These are phyloP conservation scores for Cicer yamashitae DNA, from an alignment of 306 rosid genomes.

Conservation along the genomic window DNA sequence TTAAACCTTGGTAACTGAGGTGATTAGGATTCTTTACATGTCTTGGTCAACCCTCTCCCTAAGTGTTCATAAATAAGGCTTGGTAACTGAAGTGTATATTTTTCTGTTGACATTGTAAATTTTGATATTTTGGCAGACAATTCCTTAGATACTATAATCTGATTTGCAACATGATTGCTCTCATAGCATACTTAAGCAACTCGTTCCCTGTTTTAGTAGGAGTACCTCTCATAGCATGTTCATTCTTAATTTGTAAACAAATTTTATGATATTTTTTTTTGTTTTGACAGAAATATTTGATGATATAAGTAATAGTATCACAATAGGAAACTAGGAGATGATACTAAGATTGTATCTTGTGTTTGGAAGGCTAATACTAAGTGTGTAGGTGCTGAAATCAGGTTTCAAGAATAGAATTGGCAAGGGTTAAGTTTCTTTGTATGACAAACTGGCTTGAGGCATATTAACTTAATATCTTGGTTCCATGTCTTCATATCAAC, in stretches of 20 bases:
- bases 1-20: conserved; percentile 77
- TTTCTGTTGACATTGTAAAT: no score
- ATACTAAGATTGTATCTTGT: neutral
- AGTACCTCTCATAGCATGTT: neutral
- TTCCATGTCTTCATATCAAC: neutral
- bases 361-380: neutral
- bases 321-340: neutral
- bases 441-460: neutral
- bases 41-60: conserved; percentile 40
- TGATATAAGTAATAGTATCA: neutral
- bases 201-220: neutral
- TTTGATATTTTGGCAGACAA: conserved; percentile 27
- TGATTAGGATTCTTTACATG: conserved; percentile 37
- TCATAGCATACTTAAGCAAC: conserved; percentile 3
- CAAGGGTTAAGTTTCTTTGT: neutral
- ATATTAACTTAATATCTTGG: neutral
- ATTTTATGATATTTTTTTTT: no score
- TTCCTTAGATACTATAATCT: conserved; percentile 42
- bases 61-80: conserved; percentile 47
- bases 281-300: no score
- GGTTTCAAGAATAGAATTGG: neutral
- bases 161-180: conserved; percentile 31
- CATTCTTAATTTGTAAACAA: no score
- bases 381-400: neutral
- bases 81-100: conserved; percentile 45